Base-by-base conservation (phyloP, 2,329 filamentous ascomycete genomes). In the Trichophyton rubrum region DNA sequence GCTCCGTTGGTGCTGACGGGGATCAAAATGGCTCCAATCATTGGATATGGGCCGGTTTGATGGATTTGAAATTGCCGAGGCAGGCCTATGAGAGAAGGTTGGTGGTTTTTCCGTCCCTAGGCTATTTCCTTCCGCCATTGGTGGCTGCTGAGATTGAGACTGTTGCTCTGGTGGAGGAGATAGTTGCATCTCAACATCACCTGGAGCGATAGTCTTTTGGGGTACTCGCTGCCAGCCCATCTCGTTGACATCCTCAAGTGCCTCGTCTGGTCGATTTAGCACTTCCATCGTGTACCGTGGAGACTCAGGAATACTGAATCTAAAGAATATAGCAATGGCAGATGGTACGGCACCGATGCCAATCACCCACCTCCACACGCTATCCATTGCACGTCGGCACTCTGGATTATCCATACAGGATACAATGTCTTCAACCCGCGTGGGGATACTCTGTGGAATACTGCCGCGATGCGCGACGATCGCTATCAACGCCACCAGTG, bases 361-460 rank as follows among this genome's bases (percentile, higher is more conserved):
- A 64, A 86, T 81, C 33, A 87, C 82, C 67, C 85, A 85, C 56
- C 85, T 78, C 84, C 85, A 87, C 64, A 85, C 82, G 0, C 78
- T 80, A 64, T 87, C 84, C 1, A 86, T 73, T 20, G 45, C 56
- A n/a, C 27, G 56, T 59, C 47, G 56, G 43, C 59, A 60, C n/a
- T 17, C 27, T 9, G 4, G 15, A 38, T 59, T 38, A n/a, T 58
- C 41, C 27, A 27, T 51, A n/a, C 45, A 51, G 40, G 27, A 59
- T 20, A 33, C 33, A n/a, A 59, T 38, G 8, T 59, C 43, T 30
- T 51, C 41, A 15, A 51, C 24, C n/a, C 24, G 17, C 7, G 13
- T 35, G 35, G 41, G 58, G 2, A 20, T 51, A 20, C 6, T 35
- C 1, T 59, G 58, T 6, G 58, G 45, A 13, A 59, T 35, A 17